A percentile compares a stretch with the other conserved stretches of the same genome.
These are phyloP conservation scores for Glycyrrhiza uralensis DNA, from an alignment of 306 rosid genomes.

Conservation along the genomic window DNA sequence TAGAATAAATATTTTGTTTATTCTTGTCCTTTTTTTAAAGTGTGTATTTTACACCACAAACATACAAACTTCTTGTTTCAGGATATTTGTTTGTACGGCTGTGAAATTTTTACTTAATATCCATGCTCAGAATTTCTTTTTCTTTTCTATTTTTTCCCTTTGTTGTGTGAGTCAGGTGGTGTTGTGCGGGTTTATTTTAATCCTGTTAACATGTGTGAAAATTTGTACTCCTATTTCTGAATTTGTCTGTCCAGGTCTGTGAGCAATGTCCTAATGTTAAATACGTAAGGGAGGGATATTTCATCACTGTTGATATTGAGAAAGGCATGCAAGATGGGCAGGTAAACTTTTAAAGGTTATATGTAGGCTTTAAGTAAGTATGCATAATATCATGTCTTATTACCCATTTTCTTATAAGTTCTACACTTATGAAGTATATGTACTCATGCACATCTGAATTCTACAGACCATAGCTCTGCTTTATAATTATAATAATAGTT, in stretches of 20 bases:
- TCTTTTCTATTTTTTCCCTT: background rate
- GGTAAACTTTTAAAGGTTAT: conserved; percentile 50
- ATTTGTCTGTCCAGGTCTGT: conserved; percentile 67
- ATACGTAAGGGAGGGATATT: conserved; percentile 90
- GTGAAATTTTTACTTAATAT: background rate
- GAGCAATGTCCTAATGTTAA: conserved; percentile 94
- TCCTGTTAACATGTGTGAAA: conserved; percentile 5
- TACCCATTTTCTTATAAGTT: background rate
- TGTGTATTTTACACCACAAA: background rate
- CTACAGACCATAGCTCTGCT: background rate
- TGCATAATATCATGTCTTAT: background rate
- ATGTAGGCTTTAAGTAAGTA: conserved; percentile 1
- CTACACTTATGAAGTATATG: background rate
- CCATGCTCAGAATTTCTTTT: background rate
- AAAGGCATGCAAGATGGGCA: conserved; percentile 99
- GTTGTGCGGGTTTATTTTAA: background rate
- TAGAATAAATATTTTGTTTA: background rate
- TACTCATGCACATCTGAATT: background rate
- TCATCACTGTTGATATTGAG: conserved; percentile 88
- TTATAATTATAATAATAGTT: conserved; percentile 3
- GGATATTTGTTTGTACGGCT: background rate
- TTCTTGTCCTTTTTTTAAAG: background rate
- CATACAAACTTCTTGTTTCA: background rate
- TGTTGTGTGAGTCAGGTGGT: background rate
- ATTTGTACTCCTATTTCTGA: conserved; percentile 8